Evolutionary conservation across 164 flowering plant genomes (phyloP), one percentile per base, ranked within the genome.

Genomic region (Liquidambar formosana): DNA sequence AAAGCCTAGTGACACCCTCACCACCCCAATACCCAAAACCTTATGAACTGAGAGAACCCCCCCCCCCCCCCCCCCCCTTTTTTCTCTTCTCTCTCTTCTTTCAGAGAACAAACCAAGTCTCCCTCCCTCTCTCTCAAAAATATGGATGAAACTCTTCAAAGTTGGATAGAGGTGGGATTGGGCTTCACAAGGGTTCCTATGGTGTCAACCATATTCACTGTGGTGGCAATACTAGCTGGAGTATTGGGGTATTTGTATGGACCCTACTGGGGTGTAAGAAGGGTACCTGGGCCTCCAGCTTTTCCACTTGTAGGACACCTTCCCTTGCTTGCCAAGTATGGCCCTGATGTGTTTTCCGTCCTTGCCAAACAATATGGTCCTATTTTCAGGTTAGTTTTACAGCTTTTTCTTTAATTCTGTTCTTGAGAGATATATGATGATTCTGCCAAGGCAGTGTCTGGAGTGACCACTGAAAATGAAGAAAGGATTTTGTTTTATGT

Each of bases 361-460:
- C 90, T 96, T 43, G 92, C 94, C 66, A 83, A 86, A 46, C 81
- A 71, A 59, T 88, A 91, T 73, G 99, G 99, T 22, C 96, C 99
- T 44, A 81, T 96, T 57, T 96, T 74, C 87, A 90, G 99, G 97
- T 91, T 48, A 53, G 63, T 80, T 26, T 10, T 11, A 10, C 19
- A 22, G 41, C 57, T 61, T 33, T 38, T 19, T n/a, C n/a, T 21
- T 23, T n/a, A 19, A 53, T 46, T 33, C 27, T 12, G 60, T 5
- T 10, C 58, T 38, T 53, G 6, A 6, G 6, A 33, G 41, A 33
- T 33, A 33, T 33, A 33, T 2, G 41, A 33, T 33, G 41, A 33
- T 33, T 33, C 6, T 33, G 41, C 41, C 41, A 33, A 33, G 41
- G 4, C 41, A 33, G 25, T 12, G 0, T 47, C 4, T 28, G 38